phyloP scores from a whole-genome alignment of 2,329 filamentous ascomycete species.

The Xylariaceae sp. region DNA sequence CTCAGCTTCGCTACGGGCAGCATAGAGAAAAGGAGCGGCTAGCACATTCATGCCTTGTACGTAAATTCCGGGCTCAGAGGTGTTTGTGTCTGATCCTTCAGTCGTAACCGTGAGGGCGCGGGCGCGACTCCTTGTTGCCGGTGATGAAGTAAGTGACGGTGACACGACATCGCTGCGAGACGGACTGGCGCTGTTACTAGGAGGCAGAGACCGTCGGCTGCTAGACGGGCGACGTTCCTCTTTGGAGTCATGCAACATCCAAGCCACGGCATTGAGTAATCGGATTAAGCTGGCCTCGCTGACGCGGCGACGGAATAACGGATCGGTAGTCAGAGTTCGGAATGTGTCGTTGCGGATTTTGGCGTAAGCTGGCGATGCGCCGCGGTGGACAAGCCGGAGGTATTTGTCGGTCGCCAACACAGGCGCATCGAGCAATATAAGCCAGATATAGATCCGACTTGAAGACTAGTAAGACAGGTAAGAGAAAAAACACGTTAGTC shows the following conservation, averaged over 20 bases:
- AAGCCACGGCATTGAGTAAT: slow-evolving; percentile 89
- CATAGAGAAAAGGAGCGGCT: slow-evolving; percentile 91
- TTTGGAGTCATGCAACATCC: slow-evolving; percentile 80
- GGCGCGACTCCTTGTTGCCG: slow-evolving; percentile 46
- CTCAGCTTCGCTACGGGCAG: slow-evolving; percentile 87
- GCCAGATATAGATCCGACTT: slow-evolving; percentile 90
- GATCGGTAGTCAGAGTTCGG: slow-evolving; percentile 90
- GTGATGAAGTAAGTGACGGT: slow-evolving; percentile 38
- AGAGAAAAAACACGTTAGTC: neutral
- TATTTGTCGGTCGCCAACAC: slow-evolving; percentile 83
- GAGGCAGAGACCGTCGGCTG: slow-evolving; percentile 30
- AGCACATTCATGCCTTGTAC: slow-evolving; percentile 99
- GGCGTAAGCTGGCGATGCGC: slow-evolving; percentile 87
- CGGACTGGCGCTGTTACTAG: slow-evolving; percentile 35
- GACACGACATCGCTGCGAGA: slow-evolving; percentile 35
- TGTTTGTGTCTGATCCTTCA: slow-evolving; percentile 57
- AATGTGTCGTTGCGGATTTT: slow-evolving; percentile 99
- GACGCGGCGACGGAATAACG: slow-evolving; percentile 91
- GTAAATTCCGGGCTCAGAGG: slow-evolving; percentile 72
- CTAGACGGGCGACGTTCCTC: slow-evolving; percentile 38
- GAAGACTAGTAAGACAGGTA: slow-evolving; percentile 59
- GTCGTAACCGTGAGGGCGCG: slow-evolving; percentile 57
- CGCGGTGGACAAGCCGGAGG: slow-evolving; percentile 83
- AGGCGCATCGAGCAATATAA: slow-evolving; percentile 83
- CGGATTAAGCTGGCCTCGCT: slow-evolving; percentile 94